Base-by-base conservation (phyloP, 164 flowering plant species). In the Berberis thunbergii region DNA sequence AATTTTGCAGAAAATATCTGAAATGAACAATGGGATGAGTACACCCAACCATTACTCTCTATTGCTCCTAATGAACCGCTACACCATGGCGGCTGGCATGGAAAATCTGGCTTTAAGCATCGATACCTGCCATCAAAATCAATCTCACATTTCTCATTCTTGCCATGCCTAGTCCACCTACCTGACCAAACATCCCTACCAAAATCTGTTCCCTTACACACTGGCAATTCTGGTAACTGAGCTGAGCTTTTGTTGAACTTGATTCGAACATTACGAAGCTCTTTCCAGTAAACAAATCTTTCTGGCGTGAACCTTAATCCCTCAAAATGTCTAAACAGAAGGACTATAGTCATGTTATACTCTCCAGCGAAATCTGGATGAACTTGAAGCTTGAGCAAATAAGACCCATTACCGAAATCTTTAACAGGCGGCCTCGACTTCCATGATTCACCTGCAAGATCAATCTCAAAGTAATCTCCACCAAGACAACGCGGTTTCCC, bases 41-140 rank as follows among this genome's bases (percentile, higher is more conserved):
- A 95, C 3, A 87, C 90, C 99, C 99, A 91, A 4, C 99, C 99
- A 63, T 95, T 95, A 62, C 97, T 95, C 75, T 91, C 99, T n/a
- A 95, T 39, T 67, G 67, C 54, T 0, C 85, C 94, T 65, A 89
- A 69, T 5, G 91, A 71, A 38, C 99, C 99, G 45, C 65, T 39
- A 57, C 99, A 95, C 99, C 99, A 94, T 6, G 92, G 87, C 40
- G 54, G 67, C 67, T 68, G 65, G 68, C 97, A 94, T 0, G 83
- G 86, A 54, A 66, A 78, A 56, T 74, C 64, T 0, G 83, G 68
- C 0, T 68, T 43, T 13, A 83, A 75, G 74, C 97, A 94, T 43
- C 91, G 71, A 63, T 77, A 94, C 13, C 98, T 73, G 0, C 98
- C 98, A 50, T 89, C 94, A 13, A 70, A n/a, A 52, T 83, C 76